Evolutionary conservation across 2,329 filamentous ascomycete genomes (phyloP), one percentile per base, ranked within the genome.

Genomic region (Diaporthe longicolla): DNA sequence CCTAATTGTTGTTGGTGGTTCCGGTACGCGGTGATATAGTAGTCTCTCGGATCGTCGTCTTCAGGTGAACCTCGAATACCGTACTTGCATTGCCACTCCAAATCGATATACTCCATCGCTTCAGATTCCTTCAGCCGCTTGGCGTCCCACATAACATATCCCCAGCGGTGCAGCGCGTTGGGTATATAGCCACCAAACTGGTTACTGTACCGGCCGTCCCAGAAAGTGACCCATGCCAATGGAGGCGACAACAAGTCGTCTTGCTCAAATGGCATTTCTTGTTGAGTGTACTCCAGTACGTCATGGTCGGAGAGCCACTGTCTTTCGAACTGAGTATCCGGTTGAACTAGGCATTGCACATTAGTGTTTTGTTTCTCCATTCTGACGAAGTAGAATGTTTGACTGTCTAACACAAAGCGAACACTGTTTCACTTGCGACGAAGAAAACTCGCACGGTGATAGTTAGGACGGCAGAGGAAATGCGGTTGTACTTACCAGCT

Each of bases 51-150:
- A 19, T 59, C 57, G 3, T 59, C 13, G 1, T 59, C 63, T 10
- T 52, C 21, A 52, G 26, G 26, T 37, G 63, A 35, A 4, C 26
- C 32, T 52, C 57, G 57, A 17, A 68, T 13, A 11, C 43, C 61
- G 19, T 68, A 54, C n/a, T 37, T 37, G 63, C 45, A 40, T 13
- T 68, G 45, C 63, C 63, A 54, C 48, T 68, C 63, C 48, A 54
- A 26, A 1, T 54, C 48, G 32, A 68, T 35, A 54, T 40, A 68
- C 21, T 54, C 63, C 63, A 68, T 68, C 32, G 63, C 63, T 19
- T 48, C 48, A 7, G 63, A 54, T 11, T 37, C 45, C 45, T 54
- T 35, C 48, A 68, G 43, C 63, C 63, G 21, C 63, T 40, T 21
- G 1, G 45, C 32, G 15, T 68, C 63, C 48, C 63, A 55, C 48